phyloP scores from a whole-genome alignment of 73 alveolate genomes.

The Breviolum minutum region DNA sequence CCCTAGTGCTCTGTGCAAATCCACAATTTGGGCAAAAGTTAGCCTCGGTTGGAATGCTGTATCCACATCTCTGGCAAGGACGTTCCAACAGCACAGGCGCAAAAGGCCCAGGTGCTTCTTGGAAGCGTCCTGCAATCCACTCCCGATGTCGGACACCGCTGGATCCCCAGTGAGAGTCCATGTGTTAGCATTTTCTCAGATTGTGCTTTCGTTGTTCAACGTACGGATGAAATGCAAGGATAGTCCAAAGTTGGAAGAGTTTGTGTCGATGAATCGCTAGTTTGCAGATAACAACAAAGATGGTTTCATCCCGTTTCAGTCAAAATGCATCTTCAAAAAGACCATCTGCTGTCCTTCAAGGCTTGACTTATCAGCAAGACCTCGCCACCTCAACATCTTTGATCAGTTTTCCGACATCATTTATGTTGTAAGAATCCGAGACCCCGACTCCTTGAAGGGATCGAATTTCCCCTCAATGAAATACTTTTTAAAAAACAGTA shows the following conservation, averaged over 20 bases:
- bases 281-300: no score
- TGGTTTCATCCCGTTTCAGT: no score
- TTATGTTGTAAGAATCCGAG: background rate
- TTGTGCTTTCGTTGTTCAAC: no score
- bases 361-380: no score
- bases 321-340: no score
- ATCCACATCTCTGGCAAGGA: slow-evolving; percentile 37
- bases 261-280: no score
- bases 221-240: no score
- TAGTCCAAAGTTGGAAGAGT: no score
- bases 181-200: no score
- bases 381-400: no score
- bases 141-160: background rate
- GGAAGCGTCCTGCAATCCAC: background rate
- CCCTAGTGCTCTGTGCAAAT: slow-evolving; percentile 17
- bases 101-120: slow-evolving; percentile 34
- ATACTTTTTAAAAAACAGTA: no score
- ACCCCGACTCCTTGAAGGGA: slow-evolving; percentile 37
- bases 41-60: background rate
- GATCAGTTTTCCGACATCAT: background rate
- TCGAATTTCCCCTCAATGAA: slow-evolving; percentile 8
- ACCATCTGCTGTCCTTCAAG: no score
- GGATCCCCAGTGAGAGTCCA: background rate
- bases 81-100: background rate
- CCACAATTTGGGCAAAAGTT: slow-evolving; percentile 68